Evolutionary conservation across 2,329 filamentous ascomycete genomes (phyloP), one percentile per base, ranked within the genome.

Genomic region (Domatiomyces globalis): DNA sequence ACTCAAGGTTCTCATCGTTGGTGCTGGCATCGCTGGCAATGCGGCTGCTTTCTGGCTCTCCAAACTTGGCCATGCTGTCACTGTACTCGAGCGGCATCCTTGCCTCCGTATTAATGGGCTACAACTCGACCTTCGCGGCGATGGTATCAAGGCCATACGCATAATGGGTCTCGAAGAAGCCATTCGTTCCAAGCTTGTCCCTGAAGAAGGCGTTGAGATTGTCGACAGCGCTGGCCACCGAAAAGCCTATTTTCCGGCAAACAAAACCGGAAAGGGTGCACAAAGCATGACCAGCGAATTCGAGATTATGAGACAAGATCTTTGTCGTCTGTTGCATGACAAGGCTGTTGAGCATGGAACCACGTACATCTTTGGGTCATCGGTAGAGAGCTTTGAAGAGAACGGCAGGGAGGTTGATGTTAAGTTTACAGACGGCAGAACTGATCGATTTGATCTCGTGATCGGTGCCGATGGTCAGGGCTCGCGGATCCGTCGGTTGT

Each of bases 281-380:
- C 65, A 69, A 45, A 64, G 60, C 18, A 65, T 76, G 20, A 73
- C 73, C 0, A 51, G 42, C 0, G 75, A 79, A 19, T 72, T 69
- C 39, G 77, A 79, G 62, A 78, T 80, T 46, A 71, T 79, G 68
- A 65, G 77, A 7, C 75, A 73, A 0, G 73, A 78, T 49, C 55
- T 80, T 27, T 71, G 69, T 10, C 60, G 58, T 1, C 57, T 79
- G 1, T 51, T 79, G 0, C 68, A 73, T 45, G 60, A 64, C 20
- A 22, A 15, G 15, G 51, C 53, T 4, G 55, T 52, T 3, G 60
- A 62, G 39, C 54, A 61, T 1, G 43, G 54, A 0, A 59, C 58
- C 0, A 56, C 58, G 17, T 68, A 67, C 51, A 22, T 60, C 2
- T 70, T 71, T 46, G 67, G 64, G 5, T 60, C 52, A 0, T 65